Percentiles rank a stretch among this genome's conserved stretches.
Conservation (phyloP, 1,284 basidiomycete species). For the Ceratobasidium theobromae region DNA sequence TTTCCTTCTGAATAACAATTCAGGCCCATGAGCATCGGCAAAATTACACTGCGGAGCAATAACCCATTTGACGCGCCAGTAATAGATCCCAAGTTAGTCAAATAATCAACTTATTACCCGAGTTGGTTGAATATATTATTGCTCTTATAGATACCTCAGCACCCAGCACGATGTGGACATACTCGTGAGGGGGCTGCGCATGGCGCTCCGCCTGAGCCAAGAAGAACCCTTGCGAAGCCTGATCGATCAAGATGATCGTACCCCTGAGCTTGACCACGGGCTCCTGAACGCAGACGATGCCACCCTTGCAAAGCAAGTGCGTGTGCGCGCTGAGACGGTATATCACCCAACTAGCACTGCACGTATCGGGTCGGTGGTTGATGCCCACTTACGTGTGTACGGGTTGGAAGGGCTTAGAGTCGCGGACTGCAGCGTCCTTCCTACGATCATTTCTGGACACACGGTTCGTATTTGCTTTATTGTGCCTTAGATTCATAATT, state of each 20-base stretch:
- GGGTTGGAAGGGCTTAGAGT: conserved; percentile 52
- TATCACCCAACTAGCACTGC: conserved; percentile 61
- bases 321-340: conserved; percentile 56
- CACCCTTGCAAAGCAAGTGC: conserved; percentile 45
- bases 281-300: conserved; percentile 40
- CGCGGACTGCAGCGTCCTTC: conserved; percentile 60
- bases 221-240: conserved; percentile 34
- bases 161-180: conserved; percentile 33
- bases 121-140: not conserved
- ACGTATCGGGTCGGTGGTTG: conserved; percentile 59
- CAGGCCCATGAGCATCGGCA: conserved; percentile 34
- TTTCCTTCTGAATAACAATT: not conserved
- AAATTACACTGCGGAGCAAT: conserved; percentile 27
- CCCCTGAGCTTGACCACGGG: conserved; percentile 40
- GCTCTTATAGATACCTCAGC: conserved; percentile 22
- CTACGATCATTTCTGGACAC: conserved; percentile 60
- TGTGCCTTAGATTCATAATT: not conserved
- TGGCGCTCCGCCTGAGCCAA: conserved; percentile 24
- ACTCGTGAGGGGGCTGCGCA: conserved; percentile 32
- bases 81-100: conserved; percentile 35
- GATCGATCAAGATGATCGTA: conserved; percentile 37
- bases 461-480: conserved; percentile 49
- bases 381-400: conserved; percentile 48
- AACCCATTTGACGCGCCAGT: conserved; percentile 35
- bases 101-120: not conserved